These are phyloP conservation scores for Globisporangium cylindrosporum DNA, from an alignment of 352 stramenopile genomes.

Conservation along the genomic window DNA sequence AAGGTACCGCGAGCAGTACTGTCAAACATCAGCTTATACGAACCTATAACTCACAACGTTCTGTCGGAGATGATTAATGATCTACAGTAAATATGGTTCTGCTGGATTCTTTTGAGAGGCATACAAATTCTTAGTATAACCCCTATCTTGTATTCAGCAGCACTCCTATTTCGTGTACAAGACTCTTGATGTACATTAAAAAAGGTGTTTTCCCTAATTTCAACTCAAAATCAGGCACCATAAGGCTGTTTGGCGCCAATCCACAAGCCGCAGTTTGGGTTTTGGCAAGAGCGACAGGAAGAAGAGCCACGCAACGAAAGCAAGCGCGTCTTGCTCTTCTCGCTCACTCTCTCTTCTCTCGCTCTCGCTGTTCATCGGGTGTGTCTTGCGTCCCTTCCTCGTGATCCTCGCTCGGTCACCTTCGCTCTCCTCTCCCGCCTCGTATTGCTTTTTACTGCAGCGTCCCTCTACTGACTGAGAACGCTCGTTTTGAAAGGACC, in stretches of 20 bases:
- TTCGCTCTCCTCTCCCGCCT: no score
- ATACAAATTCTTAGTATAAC: neutral
- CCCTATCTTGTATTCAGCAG: neutral
- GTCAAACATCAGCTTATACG: neutral
- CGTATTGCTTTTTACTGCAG: no score
- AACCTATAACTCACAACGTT: no score
- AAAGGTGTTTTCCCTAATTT: neutral
- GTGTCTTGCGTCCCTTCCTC: neutral
- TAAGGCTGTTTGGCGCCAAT: neutral
- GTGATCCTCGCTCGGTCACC: neutral
- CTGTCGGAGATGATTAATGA: no score
- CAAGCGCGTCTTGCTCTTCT: neutral
- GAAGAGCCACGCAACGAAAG: neutral
- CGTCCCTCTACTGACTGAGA: no score
- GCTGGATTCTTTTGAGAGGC: no score
- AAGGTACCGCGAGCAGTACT: neutral
- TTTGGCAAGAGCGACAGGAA: conserved; percentile 4
- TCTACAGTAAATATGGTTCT: neutral
- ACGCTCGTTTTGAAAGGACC: conserved; percentile 18
- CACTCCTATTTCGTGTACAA: no score
- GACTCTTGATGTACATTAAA: no score
- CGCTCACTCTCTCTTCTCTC: neutral
- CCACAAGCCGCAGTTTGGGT: no score
- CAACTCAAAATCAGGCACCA: neutral
- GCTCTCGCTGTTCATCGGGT: no score